Base-by-base conservation (phyloP, 2,329 filamentous ascomycete genomes). In the Colletotrichum lindemuthianum region DNA sequence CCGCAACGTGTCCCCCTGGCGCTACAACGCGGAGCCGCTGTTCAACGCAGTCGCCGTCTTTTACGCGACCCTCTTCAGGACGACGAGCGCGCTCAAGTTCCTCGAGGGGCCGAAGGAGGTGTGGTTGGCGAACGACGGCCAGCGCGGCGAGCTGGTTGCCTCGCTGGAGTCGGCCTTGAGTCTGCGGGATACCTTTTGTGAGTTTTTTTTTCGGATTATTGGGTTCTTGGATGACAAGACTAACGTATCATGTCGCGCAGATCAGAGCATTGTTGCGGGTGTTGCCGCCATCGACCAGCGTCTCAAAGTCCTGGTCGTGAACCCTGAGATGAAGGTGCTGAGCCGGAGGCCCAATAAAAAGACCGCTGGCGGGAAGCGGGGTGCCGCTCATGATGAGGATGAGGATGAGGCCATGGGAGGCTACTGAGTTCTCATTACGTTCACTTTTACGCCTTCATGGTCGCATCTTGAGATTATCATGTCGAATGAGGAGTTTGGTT, bases 101-200 rank as follows among this genome's bases (percentile, higher is more conserved):
- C 15, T 50, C 36, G 43, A 59, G 8, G 32, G 9, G 8, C 11
- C 45, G 9, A 2, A 8, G n/a, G 32, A 10, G 4, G 10, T 6
- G 5, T 50, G 59, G 37, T n/a, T 34, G 13, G 10, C 32, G 2
- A 13, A 10, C 5, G 53, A 65, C 10, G 64, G 51, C 9, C 45
- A 47, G 41, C 32, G 54, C 8, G n/a, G 24, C 50, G 44, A 58
- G 36, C 54, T 56, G 6, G 24, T 34, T 15, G 11, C 48, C 50
- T 32, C 47, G 6, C 55, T 60, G 37, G 3, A 45, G 37, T 32
- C 52, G 48, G 52, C 56, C 39, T 65, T 72, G 40, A 40, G 47
- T 12, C 39, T 57, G 34, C 74, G 77, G 47, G 75, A 73, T 59
- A 71, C 72, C 8, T 73, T 79, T 58, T 78, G 78, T 79, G 70